Evolutionary conservation across 2,329 filamentous ascomycete genomes (phyloP).

Genomic region (Hymenotorrendiella dingleyae): DNA sequence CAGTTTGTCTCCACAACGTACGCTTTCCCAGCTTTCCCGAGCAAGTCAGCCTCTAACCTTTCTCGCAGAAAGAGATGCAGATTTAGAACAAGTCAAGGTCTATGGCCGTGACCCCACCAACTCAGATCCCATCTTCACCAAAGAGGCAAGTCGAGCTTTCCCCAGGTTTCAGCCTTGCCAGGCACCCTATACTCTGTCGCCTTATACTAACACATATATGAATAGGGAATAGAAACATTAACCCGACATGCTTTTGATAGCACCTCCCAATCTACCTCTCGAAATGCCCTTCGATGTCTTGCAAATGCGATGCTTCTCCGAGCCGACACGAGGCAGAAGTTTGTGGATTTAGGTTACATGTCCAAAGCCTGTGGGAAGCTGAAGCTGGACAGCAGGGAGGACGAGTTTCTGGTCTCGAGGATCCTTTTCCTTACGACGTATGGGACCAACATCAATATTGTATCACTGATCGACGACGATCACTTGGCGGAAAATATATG

Average conservation of each 20-base stretch:
- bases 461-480: conserved; percentile 58
- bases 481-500: conserved; percentile 63
- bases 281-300: conserved; percentile 73
- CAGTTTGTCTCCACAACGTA: conserved; percentile 55
- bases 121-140: conserved; percentile 80
- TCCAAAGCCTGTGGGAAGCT: conserved; percentile 64
- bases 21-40: conserved; percentile 24
- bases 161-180: not conserved
- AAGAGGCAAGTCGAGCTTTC: conserved; percentile 48
- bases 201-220: conserved; percentile 12
- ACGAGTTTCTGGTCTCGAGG: conserved; percentile 80
- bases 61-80: conserved; percentile 52
- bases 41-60: not conserved
- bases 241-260: conserved; percentile 68
- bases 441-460: conserved; percentile 61
- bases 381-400: conserved; percentile 67
- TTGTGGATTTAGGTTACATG: conserved; percentile 65
- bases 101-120: conserved; percentile 66
- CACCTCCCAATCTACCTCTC: conserved; percentile 55
- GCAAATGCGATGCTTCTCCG: conserved; percentile 78
- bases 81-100: conserved; percentile 67
- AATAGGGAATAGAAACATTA: conserved; percentile 68
- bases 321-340: conserved; percentile 60
- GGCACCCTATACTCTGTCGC: too few relatives aligned
- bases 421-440: conserved; percentile 79